These are phyloP conservation scores for Candida mesenterica DNA, from an alignment of 1,139 yeast species.

Conservation along the genomic window DNA sequence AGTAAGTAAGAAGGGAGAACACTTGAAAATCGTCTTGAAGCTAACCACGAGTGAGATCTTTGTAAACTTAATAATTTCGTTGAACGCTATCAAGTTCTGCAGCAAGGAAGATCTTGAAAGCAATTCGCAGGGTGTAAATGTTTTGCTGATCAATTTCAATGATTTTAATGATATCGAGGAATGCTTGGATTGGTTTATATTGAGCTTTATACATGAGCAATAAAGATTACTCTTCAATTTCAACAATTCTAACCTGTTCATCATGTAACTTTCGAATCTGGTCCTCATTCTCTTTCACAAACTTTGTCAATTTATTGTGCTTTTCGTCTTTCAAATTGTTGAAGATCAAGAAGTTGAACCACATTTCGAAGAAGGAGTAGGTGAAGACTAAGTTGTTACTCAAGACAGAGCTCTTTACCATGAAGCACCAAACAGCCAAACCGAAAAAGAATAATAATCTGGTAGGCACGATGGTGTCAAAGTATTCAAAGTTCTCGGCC, in stretches of 20 bases:
- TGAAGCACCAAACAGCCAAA: conserved; percentile 46
- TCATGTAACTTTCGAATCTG: conserved; percentile 29
- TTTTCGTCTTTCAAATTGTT: conserved; percentile 66
- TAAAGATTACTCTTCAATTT: conserved; percentile 14
- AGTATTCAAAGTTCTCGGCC: conserved; percentile 54
- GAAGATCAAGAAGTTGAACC: conserved; percentile 67
- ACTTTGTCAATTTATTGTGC: conserved; percentile 39
- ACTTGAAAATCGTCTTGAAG: conserved; percentile 28
- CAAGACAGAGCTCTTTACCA: conserved; percentile 39
- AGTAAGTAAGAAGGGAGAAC: conserved; percentile 15
- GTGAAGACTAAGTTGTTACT: conserved; percentile 64
- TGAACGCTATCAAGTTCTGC: conserved; percentile 34
- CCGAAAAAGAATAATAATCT: conserved; percentile 59
- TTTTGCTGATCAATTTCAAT: conserved; percentile 49
- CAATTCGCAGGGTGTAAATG: conserved; percentile 36
- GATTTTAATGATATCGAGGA: conserved; percentile 64
- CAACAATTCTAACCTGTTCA: conserved; percentile 29
- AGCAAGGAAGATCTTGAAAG: conserved; percentile 26
- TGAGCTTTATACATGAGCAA: conserved; percentile 28
- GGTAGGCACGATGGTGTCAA: conserved; percentile 67
- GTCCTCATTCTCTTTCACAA: conserved; percentile 35
- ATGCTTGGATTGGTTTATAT: conserved; percentile 62
- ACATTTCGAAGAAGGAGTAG: conserved; percentile 64
- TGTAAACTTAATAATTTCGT: conserved; percentile 35
- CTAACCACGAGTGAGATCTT: conserved; percentile 43